Percentiles rank a stretch among this genome's conserved stretches.
phyloP scores from a whole-genome alignment of 2,329 filamentous ascomycete genomes.

The Bimuria novae-zelandiae region DNA sequence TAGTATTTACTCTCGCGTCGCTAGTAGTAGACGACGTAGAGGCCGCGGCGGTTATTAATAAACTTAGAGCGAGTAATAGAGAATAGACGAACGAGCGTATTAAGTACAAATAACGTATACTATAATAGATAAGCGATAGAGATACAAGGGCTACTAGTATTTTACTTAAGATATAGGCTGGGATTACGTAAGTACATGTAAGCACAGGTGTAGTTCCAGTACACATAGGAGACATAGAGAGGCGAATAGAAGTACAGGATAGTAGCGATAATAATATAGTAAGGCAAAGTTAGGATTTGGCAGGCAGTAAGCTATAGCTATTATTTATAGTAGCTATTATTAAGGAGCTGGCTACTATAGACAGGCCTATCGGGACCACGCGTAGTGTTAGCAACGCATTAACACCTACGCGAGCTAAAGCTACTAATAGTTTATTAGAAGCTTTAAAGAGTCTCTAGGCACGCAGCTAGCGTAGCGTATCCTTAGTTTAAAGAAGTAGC shows the following conservation, averaged over 20 bases:
- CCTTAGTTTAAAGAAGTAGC: too few relatives aligned
- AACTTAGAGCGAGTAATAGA: conserved; percentile 2
- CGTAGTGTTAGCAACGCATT: conserved; percentile 1
- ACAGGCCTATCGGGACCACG: neutral
- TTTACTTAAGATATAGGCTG: conserved; percentile 2
- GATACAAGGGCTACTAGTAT: neutral
- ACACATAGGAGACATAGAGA: too few relatives aligned
- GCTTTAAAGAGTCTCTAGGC: neutral
- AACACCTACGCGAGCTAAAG: neutral
- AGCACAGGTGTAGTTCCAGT: neutral
- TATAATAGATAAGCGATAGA: conserved; percentile 4
- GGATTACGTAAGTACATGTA: conserved; percentile 1
- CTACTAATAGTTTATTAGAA: conserved; percentile 1
- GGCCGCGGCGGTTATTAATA: neutral
- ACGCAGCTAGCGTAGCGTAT: conserved; percentile 2
- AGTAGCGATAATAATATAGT: too few relatives aligned
- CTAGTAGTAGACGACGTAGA: conserved; percentile 1
- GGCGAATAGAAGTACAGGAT: too few relatives aligned
- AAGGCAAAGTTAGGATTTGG: too few relatives aligned
- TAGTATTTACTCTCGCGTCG: neutral
- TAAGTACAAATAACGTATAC: conserved; percentile 7
- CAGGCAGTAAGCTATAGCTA: too few relatives aligned
- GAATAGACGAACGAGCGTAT: neutral
- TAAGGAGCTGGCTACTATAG: too few relatives aligned
- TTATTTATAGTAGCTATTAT: too few relatives aligned